phyloP scores from a whole-genome alignment of 495 filamentous ascomycete species.

The Penicillium silybi region DNA sequence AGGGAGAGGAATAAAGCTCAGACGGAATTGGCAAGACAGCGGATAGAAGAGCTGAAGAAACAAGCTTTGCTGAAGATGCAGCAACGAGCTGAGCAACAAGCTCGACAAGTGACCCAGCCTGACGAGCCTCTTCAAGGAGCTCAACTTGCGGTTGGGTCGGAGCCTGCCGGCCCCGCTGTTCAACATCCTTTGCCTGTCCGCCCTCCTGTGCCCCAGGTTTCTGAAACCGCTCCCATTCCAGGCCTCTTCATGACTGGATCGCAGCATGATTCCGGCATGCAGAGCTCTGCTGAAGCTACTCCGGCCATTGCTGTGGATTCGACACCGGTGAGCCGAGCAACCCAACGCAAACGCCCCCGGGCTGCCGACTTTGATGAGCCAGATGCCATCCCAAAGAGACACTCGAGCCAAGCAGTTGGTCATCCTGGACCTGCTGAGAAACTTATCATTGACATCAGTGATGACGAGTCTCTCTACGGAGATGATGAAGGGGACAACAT shows the following conservation, averaged over 20 bases:
- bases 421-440: constrained; percentile 19
- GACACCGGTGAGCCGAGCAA: constrained; percentile 24
- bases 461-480: constrained; percentile 52
- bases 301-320: constrained; percentile 18
- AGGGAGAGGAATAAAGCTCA: constrained; percentile 54
- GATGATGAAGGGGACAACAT: constrained; percentile 38
- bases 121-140: not conserved
- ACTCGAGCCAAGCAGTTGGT: constrained; percentile 46
- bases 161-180: constrained; percentile 11
- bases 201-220: constrained; percentile 31
- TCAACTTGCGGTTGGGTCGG: not conserved
- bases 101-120: constrained; percentile 13
- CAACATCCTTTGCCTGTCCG: constrained; percentile 44
- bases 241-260: constrained; percentile 49
- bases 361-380: constrained; percentile 72
- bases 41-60: constrained; percentile 50
- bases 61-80: constrained; percentile 35
- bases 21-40: constrained; percentile 49
- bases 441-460: constrained; percentile 73
- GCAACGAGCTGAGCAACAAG: constrained; percentile 13
- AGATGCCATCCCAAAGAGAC: constrained; percentile 53
- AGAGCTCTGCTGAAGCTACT: constrained; percentile 3
- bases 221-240: constrained; percentile 40
- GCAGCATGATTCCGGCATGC: constrained; percentile 4
- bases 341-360: constrained; percentile 72